phyloP scores from a whole-genome alignment of 2,329 filamentous ascomycete species.

The Cercospora nicotianae region DNA sequence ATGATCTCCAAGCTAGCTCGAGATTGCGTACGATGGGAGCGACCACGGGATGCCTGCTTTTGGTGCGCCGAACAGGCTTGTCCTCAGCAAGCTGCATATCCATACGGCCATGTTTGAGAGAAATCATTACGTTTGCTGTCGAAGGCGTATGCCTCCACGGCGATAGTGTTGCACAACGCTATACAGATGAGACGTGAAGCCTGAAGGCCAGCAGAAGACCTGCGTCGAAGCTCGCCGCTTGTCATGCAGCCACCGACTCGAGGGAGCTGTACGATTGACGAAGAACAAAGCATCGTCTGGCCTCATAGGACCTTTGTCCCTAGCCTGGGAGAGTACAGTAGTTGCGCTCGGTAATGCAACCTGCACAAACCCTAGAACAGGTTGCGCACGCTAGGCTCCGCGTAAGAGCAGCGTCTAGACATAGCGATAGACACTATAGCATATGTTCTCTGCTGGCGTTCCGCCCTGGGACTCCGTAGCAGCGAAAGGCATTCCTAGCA shows the following conservation, averaged over 20 bases:
- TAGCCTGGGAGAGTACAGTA: neutral
- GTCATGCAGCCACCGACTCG: neutral
- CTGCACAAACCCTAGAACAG: neutral
- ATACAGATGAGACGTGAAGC: neutral
- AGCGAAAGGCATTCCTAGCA: neutral
- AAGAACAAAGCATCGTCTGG: neutral
- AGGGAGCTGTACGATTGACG: neutral
- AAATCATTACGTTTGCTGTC: neutral
- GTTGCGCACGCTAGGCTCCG: neutral
- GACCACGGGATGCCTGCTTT: slow-evolving; percentile 13
- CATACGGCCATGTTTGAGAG: neutral
- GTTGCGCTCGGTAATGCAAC: neutral
- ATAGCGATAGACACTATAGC: neutral
- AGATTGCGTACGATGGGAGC: slow-evolving; percentile 10
- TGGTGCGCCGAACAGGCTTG: neutral
- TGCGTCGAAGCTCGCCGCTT: neutral
- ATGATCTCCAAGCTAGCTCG: slow-evolving; percentile 14
- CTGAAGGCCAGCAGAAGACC: neutral
- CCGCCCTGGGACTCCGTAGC: neutral
- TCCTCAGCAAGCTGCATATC: neutral
- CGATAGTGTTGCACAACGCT: neutral
- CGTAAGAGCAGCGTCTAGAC: neutral
- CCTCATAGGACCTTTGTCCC: neutral
- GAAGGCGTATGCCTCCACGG: neutral
- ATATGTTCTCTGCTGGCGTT: neutral